These are phyloP conservation scores for Mollisiaceae sp. DNA, from an alignment of 2,329 filamentous ascomycete genomes.

Conservation along the genomic window DNA sequence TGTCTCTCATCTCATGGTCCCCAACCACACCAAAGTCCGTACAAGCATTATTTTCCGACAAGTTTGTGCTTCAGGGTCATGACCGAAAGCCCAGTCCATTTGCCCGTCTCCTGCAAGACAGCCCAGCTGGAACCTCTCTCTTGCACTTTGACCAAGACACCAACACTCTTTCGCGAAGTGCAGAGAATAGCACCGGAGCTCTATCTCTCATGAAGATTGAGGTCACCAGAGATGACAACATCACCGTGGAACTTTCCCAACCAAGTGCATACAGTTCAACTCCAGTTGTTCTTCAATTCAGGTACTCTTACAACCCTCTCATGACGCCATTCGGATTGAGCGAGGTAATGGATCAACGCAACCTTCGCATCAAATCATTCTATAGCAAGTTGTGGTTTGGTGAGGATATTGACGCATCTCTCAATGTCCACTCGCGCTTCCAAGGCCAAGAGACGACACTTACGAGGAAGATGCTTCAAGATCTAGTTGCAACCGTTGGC, in stretches of 20 bases:
- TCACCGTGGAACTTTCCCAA: neutral
- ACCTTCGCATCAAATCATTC: slow-evolving; percentile 6
- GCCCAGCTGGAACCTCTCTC: neutral
- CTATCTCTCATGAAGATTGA: slow-evolving; percentile 8
- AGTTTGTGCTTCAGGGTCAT: neutral
- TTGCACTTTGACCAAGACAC: slow-evolving; percentile 7
- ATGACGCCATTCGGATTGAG: slow-evolving; percentile 8
- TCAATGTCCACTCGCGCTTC: slow-evolving; percentile 1
- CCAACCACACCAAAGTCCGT: slow-evolving; percentile 7
- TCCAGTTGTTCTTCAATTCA: slow-evolving; percentile 3
- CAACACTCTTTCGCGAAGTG: slow-evolving; percentile 1
- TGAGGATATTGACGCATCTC: slow-evolving; percentile 2
- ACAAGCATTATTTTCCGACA: slow-evolving; percentile 1
- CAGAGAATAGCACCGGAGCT: slow-evolving; percentile 3
- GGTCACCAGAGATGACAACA: slow-evolving; percentile 1
- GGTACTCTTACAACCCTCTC: slow-evolving; percentile 2
- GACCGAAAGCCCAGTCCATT: slow-evolving; percentile 5
- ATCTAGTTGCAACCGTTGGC: neutral
- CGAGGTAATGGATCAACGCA: slow-evolving; percentile 8
- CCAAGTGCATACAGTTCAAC: slow-evolving; percentile 5
- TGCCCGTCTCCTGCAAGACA: slow-evolving; percentile 9
- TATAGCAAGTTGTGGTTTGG: slow-evolving; percentile 8
- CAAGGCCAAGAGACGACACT: slow-evolving; percentile 1
- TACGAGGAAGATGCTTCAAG: slow-evolving; percentile 1
- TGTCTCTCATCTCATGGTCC: slow-evolving; percentile 8